phyloP scores from a whole-genome alignment of 78 protist genomes.

The Dictyostelium intermedium region DNA sequence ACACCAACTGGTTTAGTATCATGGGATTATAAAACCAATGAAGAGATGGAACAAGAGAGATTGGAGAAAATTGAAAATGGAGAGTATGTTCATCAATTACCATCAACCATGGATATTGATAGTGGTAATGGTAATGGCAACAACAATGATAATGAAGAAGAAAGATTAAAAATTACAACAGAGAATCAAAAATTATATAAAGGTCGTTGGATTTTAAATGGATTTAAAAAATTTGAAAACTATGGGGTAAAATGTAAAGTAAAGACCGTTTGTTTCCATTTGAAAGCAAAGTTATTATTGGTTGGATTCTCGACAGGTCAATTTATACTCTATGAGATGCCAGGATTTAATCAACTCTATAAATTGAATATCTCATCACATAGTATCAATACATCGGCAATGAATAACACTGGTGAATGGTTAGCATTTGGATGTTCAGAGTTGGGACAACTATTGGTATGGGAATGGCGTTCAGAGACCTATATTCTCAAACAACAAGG shows the following conservation, averaged over 20 bases:
- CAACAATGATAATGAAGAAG: not conserved
- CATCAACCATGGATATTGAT: not conserved
- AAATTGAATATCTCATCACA: conserved; percentile 78
- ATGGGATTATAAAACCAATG: conserved; percentile 25
- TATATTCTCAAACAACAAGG: conserved; percentile 85
- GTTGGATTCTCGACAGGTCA: conserved; percentile 90
- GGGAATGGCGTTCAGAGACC: conserved; percentile 98
- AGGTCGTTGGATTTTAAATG: conserved; percentile 44
- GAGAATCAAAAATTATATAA: not conserved
- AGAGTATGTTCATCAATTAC: not conserved
- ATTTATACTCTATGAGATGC: conserved; percentile 89
- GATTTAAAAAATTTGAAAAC: conserved; percentile 7
- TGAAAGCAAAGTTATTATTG: conserved; percentile 43
- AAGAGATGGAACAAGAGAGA: not conserved
- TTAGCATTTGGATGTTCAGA: conserved; percentile 91
- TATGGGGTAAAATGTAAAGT: conserved; percentile 33
- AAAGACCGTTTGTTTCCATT: conserved; percentile 36
- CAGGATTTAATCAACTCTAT: conserved; percentile 75
- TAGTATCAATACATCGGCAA: conserved; percentile 47
- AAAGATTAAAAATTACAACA: not conserved
- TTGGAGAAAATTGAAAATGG: not conserved
- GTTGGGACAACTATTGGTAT: conserved; percentile 95
- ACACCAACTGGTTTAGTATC: conserved; percentile 7
- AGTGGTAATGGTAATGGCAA: not conserved
- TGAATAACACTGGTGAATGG: conserved; percentile 95